Evolutionary conservation across 495 filamentous ascomycete genomes (phyloP).

Genomic region (Penicillium macrosclerotiorum): DNA sequence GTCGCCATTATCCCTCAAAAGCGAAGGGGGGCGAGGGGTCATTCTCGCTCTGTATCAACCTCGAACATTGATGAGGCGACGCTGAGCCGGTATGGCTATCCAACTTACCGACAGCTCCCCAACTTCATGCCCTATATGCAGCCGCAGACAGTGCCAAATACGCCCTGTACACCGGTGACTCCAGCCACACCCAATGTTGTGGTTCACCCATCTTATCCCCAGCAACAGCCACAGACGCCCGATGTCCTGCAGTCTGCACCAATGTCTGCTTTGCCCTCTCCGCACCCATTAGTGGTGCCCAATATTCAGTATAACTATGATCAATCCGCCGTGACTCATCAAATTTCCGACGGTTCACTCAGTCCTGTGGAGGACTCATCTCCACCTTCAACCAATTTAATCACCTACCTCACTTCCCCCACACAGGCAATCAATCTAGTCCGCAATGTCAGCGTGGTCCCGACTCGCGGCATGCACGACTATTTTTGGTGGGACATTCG

Average conservation of each 20-base stretch:
- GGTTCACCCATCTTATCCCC: conserved; percentile 38
- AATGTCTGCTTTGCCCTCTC: conserved; percentile 32
- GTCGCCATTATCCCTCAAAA: conserved; percentile 56
- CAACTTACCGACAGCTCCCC: conserved; percentile 76
- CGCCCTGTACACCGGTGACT: conserved; percentile 46
- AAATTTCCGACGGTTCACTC: conserved; percentile 48
- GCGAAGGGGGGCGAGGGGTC: conserved; percentile 43
- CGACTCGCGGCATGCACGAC: conserved; percentile 65
- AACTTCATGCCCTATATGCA: conserved; percentile 54
- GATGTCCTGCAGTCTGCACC: conserved; percentile 23
- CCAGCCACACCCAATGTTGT: conserved; percentile 41
- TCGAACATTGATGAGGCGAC: conserved; percentile 66
- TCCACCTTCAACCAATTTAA: conserved; percentile 62
- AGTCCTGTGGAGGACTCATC: conserved; percentile 32
- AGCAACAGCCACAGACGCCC: conserved; percentile 15
- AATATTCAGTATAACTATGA: conserved; percentile 42
- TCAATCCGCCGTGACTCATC: conserved; percentile 39
- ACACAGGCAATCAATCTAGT: conserved; percentile 83
- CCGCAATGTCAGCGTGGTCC: conserved; percentile 69
- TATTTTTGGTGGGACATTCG: conserved; percentile 96
- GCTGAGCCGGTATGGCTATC: conserved; percentile 70
- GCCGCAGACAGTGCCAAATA: conserved; percentile 45
- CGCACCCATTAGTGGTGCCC: conserved; percentile 36
- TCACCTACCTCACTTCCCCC: conserved; percentile 72
- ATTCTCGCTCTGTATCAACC: conserved; percentile 63